A percentile compares a stretch with the other conserved stretches of the same genome.
phyloP scores from a whole-genome alignment of 257 asterid genomes.

The Solanum dulcamara region DNA sequence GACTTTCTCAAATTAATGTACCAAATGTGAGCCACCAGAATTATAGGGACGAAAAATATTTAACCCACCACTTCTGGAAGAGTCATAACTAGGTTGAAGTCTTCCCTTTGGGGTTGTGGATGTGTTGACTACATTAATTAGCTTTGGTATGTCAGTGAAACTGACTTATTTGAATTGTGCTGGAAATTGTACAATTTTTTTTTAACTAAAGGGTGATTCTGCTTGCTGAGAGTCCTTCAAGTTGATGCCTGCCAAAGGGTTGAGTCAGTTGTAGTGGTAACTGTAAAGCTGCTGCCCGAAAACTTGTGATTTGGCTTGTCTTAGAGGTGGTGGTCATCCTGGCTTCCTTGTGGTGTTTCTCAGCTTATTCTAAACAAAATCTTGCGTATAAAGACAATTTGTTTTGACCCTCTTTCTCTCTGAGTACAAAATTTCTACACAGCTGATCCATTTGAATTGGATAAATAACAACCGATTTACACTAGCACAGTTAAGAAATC shows the following conservation, averaged over 20 bases:
- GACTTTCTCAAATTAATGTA: background rate
- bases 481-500: background rate
- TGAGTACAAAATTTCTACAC: background rate
- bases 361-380: background rate
- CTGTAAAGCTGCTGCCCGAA: background rate
- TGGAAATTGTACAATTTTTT: background rate
- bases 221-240: background rate
- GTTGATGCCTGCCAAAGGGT: background rate
- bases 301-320: background rate
- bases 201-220: background rate
- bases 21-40: background rate
- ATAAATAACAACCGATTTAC: background rate
- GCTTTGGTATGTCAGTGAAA: background rate
- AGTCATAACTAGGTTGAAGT: background rate
- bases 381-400: background rate
- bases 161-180: background rate
- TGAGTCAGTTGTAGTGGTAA: background rate
- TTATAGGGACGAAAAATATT: background rate
- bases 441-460: background rate
- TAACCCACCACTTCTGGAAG: background rate
- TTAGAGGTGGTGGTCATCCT: background rate
- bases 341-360: background rate
- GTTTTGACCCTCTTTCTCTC: background rate
- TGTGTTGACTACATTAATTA: background rate
- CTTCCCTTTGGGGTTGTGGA: background rate